Base-by-base conservation (phyloP, 2,329 filamentous ascomycete species). In the Apiospora phragmitis region DNA sequence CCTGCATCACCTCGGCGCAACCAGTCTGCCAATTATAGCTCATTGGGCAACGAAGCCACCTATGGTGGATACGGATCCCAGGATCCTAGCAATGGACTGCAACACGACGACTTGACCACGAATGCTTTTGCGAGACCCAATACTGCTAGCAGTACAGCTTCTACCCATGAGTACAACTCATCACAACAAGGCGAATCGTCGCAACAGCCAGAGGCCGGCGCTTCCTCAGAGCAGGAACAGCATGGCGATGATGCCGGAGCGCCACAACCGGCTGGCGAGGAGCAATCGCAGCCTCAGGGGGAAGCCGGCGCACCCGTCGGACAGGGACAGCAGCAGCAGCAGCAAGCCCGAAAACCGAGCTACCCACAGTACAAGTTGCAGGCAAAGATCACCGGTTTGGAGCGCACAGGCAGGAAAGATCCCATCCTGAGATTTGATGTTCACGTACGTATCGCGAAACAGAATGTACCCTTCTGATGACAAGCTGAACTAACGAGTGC, bases 391-490 rank as follows among this genome's bases (percentile, higher is more conserved):
- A 98, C 95, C 0, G 94, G 93, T 1, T 85, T 99, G 66, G 96
- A 99, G 83, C 89, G 96, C 71, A 96, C 93, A 4, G 95, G 95
- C 72, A 94, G 97, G 82, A 99, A 98, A 82, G 96, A 99, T 77
- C 94, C 95, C 0, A 94, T 98, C 74, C 83, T 99, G 72, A 90
- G 94, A 76, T 99, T 99, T 80, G 96, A 99, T 83, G 94, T 98
- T 73, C 94, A 99, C 83, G 96, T 98, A 91, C 79, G 92, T 80
- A 68, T 67, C 47, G 43, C 26, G 38, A 26, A 43, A 32, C 14
- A 4, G 32, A 68, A 11, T 67, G 65, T 29, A 21, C n/a, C n/a
- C 18, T 4, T n/a, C 6, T 16, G 4, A 18, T 1, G 65, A 14
- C 4, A 14, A 47, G 42, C 65, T 32, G 18, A 47, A 32, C 65